These are phyloP conservation scores for Lodderomyces oxycetoniae DNA, from an alignment of 1,139 yeast genomes.

Conservation along the genomic window DNA sequence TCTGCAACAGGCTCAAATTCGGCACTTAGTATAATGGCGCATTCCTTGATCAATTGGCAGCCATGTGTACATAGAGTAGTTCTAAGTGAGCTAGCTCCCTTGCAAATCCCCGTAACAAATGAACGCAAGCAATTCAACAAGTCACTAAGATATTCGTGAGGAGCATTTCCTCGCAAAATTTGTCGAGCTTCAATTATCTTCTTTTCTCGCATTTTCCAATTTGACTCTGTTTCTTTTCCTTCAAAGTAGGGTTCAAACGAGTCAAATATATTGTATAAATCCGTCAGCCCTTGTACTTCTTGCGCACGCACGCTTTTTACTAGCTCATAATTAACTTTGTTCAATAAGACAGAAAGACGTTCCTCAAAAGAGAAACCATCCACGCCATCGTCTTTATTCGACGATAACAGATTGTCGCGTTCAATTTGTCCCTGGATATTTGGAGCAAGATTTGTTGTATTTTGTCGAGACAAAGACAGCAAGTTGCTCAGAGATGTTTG, in stretches of 20 bases:
- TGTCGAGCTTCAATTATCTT: constrained; percentile 53
- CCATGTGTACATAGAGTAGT: constrained; percentile 78
- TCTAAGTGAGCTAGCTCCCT: constrained; percentile 68
- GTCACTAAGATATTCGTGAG: constrained; percentile 35
- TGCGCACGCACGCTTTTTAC: constrained; percentile 22
- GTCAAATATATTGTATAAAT: constrained; percentile 17
- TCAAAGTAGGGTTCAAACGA: constrained; percentile 41
- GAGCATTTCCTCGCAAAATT: constrained; percentile 54
- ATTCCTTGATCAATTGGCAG: constrained; percentile 75
- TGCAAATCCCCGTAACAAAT: constrained; percentile 59
- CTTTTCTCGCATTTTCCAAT: constrained; percentile 77
- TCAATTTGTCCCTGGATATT: not conserved
- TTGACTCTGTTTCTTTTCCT: constrained; percentile 84
- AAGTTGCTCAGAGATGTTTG: too few species aligned
- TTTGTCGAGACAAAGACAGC: too few species aligned
- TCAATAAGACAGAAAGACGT: constrained; percentile 12
- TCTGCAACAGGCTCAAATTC: constrained; percentile 64
- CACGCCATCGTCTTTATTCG: not conserved
- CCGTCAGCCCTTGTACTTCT: constrained; percentile 16
- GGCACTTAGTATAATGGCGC: constrained; percentile 46
- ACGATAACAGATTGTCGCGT: not conserved
- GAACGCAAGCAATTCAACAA: constrained; percentile 40
- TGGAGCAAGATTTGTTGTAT: not conserved
- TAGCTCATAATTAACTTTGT: constrained; percentile 22
- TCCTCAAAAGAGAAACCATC: constrained; percentile 1